Conservation (phyloP, 2,329 filamentous ascomycete species). For the Cladophialophora bantiana region DNA sequence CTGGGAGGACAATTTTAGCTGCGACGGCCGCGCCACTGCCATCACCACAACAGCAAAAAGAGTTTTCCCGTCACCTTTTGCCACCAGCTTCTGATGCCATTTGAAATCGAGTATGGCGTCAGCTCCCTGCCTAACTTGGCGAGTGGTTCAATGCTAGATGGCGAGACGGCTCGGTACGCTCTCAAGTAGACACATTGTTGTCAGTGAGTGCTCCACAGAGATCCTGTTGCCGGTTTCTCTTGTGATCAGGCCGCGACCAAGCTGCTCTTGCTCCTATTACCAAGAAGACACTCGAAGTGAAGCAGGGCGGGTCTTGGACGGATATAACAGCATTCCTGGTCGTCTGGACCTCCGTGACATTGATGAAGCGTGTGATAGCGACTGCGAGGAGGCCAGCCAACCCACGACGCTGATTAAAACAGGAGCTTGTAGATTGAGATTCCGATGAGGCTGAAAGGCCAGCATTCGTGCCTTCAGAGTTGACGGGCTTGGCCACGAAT, state of each 20-base stretch:
- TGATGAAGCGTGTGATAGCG: not conserved
- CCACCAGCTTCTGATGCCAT: not conserved
- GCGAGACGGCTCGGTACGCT: not conserved
- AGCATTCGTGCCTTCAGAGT: not conserved
- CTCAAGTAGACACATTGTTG: not conserved
- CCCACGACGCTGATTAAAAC: not conserved
- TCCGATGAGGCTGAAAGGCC: not conserved
- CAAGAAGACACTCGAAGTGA: not conserved
- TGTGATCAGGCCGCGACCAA: not conserved
- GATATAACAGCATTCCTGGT: not conserved
- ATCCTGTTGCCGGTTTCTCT: too few species aligned
- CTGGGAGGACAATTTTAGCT: not conserved
- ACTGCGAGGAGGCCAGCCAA: not conserved
- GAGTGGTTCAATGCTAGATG: not conserved
- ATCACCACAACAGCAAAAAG: not conserved
- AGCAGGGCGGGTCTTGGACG: not conserved
- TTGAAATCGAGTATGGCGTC: not conserved
- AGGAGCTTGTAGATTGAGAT: not conserved
- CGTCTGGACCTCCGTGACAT: not conserved
- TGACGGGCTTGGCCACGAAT: not conserved
- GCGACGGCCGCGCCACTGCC: constrained; percentile 5
- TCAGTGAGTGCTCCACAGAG: too few species aligned
- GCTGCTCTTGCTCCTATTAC: not conserved
- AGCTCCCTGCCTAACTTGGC: not conserved
- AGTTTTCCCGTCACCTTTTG: not conserved